Base-by-base conservation (phyloP, 1,139 yeast genomes). In the Saccharomyces hybrid region DNA sequence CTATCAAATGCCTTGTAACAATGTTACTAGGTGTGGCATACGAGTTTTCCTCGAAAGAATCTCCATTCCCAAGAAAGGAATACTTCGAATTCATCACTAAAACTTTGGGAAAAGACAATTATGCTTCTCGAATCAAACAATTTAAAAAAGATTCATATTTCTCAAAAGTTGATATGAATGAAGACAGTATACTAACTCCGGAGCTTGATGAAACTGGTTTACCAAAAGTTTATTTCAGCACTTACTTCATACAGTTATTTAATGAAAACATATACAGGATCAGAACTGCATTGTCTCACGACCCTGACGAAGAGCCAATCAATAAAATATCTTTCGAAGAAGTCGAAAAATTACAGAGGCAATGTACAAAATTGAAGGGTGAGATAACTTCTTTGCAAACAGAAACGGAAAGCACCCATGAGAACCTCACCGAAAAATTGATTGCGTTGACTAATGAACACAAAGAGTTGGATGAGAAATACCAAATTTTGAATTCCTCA, bases 201-300 rank as follows among this genome's bases (percentile, higher is more conserved):
- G 72, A 73, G 5, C 79, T 80, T 58, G 96, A 89, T 66, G 84
- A 82, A 2, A 83, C 96, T 1, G 99, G 99, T 1, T 75, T 91
- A 44, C 99, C 98, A 0, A 81, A 83, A 55, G 88, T 91, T 1
- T 89, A 79, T 62, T 86, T 93, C 64, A 86, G 84, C 59, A 66
- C 79, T 0, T 72, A 77, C 2, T 89, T 88, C 65, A 84, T 88
- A 3, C 74, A 75, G 4, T 72, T 89, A 54, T 72, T 93, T 51
- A 85, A 83, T 60, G 95, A 86, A 7, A 87, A 88, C 63, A 82
- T 79, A 60, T 73, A 80, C 16, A 76, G 97, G 54, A 81, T 93
- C 41, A 80, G 79, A 57, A 78, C 84, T 51, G 84, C 96, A 0
- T 73, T 93, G 46, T 83, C 83, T 52, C 86, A 84, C 60, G 89